phyloP scores from a whole-genome alignment of 495 filamentous ascomycete species.

The Aspergillus nanangensis region DNA sequence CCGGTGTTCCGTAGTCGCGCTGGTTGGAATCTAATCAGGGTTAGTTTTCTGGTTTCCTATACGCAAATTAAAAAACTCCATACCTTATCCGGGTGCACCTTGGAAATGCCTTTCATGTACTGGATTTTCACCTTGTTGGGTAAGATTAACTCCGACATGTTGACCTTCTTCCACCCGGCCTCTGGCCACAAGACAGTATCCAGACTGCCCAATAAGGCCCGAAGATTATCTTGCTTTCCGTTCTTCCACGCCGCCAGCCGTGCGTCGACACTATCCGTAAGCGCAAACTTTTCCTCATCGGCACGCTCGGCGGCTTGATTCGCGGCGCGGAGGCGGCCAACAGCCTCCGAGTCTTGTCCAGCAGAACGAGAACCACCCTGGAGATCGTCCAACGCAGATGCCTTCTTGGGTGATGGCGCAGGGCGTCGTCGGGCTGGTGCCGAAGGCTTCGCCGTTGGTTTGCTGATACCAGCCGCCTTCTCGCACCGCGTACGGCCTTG shows the following conservation, averaged over 20 bases:
- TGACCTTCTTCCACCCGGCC: constrained; percentile 94
- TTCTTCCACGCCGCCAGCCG: constrained; percentile 73
- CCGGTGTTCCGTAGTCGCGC: constrained; percentile 86
- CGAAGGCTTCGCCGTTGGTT: constrained; percentile 39
- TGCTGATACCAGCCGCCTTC: constrained; percentile 61
- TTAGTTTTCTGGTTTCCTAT: background rate
- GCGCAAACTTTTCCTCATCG: constrained; percentile 88
- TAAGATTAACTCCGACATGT: constrained; percentile 85
- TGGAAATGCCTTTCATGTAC: constrained; percentile 98
- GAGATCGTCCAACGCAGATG: constrained; percentile 47
- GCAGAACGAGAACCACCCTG: constrained; percentile 19
- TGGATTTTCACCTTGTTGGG: constrained; percentile 90
- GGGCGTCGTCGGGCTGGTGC: constrained; percentile 34
- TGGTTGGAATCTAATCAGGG: constrained; percentile 64
- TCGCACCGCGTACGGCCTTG: constrained; percentile 89
- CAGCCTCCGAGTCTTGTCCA: constrained; percentile 50
- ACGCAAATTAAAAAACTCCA: constrained; percentile 21
- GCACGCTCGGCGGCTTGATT: constrained; percentile 78
- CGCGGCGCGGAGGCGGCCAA: constrained; percentile 71
- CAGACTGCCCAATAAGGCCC: constrained; percentile 81
- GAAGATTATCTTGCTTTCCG: constrained; percentile 87
- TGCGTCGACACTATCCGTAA: constrained; percentile 78
- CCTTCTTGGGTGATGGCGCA: constrained; percentile 30
- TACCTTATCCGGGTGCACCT: constrained; percentile 99
- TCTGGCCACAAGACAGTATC: constrained; percentile 89